Percentiles rank a stretch among this genome's conserved stretches.
Evolutionary conservation across 352 stramenopile genomes (phyloP).

Genomic region (Phytophthora sojae): DNA sequence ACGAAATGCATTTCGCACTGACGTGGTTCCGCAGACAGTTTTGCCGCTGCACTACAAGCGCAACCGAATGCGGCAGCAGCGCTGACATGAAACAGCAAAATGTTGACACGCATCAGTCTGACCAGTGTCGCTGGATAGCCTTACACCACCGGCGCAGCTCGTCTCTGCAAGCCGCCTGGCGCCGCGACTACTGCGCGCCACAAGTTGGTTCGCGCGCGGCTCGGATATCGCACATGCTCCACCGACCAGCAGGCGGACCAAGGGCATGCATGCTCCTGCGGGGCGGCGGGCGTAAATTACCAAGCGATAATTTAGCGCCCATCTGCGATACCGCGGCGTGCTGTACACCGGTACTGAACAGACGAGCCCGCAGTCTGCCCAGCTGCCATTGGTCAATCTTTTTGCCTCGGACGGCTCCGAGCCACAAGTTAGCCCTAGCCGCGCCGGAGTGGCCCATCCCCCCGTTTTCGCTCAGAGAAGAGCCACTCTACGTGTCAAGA

Average conservation of each 20-base stretch:
- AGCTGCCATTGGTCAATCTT: slow-evolving; percentile 52
- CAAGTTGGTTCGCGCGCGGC: slow-evolving; percentile 12
- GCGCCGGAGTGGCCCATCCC: slow-evolving; percentile 23
- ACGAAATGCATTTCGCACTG: slow-evolving; percentile 22
- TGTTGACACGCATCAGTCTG: slow-evolving; percentile 24
- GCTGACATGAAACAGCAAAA: slow-evolving; percentile 18
- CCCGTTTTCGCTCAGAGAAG: slow-evolving; percentile 26
- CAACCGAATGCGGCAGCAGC: slow-evolving; percentile 11
- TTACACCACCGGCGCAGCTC: slow-evolving; percentile 5
- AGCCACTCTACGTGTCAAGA: slow-evolving; percentile 34
- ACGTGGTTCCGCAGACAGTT: slow-evolving; percentile 11
- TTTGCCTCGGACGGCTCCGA: slow-evolving; percentile 15
- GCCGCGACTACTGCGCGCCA: slow-evolving; percentile 20
- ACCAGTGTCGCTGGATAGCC: slow-evolving; percentile 24
- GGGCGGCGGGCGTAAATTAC: slow-evolving; percentile 34
- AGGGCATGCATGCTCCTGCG: slow-evolving; percentile 4
- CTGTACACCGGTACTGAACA: slow-evolving; percentile 33
- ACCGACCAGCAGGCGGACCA: slow-evolving; percentile 17
- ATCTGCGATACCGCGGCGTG: slow-evolving; percentile 35
- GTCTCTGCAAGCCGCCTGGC: slow-evolving; percentile 24
- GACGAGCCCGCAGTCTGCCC: slow-evolving; percentile 29
- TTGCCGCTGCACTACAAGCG: slow-evolving; percentile 7
- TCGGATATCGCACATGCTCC: not conserved
- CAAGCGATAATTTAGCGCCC: slow-evolving; percentile 35
- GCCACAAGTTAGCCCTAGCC: slow-evolving; percentile 46